Evolutionary conservation across 2,329 filamentous ascomycete genomes (phyloP).

Genomic region (Lachnellula cervina): DNA sequence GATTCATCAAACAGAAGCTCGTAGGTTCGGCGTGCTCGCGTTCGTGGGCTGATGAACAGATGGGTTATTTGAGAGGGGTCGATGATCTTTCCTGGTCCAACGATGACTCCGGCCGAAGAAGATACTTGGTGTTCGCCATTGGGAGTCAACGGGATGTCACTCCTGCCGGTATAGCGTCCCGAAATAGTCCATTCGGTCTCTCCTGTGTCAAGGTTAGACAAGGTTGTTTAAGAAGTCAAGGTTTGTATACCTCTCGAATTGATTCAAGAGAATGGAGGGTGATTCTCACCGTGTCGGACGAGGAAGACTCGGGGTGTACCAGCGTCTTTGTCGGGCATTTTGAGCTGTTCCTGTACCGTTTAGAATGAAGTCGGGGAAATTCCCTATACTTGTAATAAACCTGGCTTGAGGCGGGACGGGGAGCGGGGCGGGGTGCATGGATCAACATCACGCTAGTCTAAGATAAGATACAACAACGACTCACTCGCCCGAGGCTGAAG

Average conservation of each 20-base stretch:
- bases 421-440: too few relatives aligned
- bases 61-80: conserved; percentile 41
- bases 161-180: conserved; percentile 41
- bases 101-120: conserved; percentile 37
- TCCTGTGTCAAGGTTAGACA: conserved; percentile 27
- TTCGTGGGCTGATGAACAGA: conserved; percentile 43
- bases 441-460: too few relatives aligned
- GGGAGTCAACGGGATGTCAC: conserved; percentile 37
- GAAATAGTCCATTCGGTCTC: conserved; percentile 45
- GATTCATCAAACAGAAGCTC: conserved; percentile 38
- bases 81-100: conserved; percentile 43
- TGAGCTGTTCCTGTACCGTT: conserved; percentile 1
- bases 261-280: background rate
- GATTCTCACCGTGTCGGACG: conserved; percentile 34
- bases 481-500: too few relatives aligned
- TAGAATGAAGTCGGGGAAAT: too few relatives aligned
- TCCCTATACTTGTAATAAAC: too few relatives aligned
- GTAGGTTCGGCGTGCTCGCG: conserved; percentile 42
- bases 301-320: conserved; percentile 37
- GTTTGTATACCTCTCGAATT: background rate
- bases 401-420: too few relatives aligned
- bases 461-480: too few relatives aligned
- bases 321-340: conserved; percentile 34
- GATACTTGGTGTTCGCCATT: conserved; percentile 40
- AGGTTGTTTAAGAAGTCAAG: background rate